A percentile compares a stretch with the other conserved stretches of the same genome.
These are phyloP conservation scores for Articulospora tetracladia DNA, from an alignment of 495 filamentous ascomycete genomes.

Conservation along the genomic window DNA sequence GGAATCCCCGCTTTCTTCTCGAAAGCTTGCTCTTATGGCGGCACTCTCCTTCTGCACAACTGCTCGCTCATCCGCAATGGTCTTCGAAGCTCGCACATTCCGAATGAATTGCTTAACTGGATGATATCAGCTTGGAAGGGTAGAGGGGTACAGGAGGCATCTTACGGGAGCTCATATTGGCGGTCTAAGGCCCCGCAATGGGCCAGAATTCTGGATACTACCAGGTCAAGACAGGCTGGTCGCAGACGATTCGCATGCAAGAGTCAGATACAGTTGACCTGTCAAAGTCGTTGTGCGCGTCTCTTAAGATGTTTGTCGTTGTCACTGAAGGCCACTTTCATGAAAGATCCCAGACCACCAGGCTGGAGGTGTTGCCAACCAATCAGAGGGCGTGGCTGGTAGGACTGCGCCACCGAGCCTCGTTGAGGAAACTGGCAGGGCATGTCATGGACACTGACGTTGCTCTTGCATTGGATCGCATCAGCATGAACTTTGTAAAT, in stretches of 20 bases:
- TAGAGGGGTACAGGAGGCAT: conserved; percentile 24
- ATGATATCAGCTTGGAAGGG: conserved; percentile 20
- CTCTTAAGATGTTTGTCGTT: neutral
- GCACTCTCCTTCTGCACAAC: conserved; percentile 99
- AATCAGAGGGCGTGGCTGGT: neutral
- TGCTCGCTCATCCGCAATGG: conserved; percentile 94
- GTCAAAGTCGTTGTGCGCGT: neutral
- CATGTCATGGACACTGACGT: too few relatives aligned
- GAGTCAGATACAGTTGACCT: neutral
- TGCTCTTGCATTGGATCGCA: neutral
- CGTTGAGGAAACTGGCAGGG: too few relatives aligned
- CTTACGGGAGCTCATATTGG: conserved; percentile 66
- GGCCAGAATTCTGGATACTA: conserved; percentile 14
- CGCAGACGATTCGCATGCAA: neutral
- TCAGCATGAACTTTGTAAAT: neutral
- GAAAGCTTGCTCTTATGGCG: conserved; percentile 91
- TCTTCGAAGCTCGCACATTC: conserved; percentile 97
- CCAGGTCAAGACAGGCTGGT: conserved; percentile 6
- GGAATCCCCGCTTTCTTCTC: conserved; percentile 92
- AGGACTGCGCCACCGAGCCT: neutral
- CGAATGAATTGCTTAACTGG: conserved; percentile 99
- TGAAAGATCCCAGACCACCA: neutral
- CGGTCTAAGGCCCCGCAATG: conserved; percentile 21
- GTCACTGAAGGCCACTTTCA: conserved; percentile 11
- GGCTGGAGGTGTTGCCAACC: neutral